Evolutionary conservation across 2,329 filamentous ascomycete species (phyloP).

Genomic region (Hypoxylon sp.): DNA sequence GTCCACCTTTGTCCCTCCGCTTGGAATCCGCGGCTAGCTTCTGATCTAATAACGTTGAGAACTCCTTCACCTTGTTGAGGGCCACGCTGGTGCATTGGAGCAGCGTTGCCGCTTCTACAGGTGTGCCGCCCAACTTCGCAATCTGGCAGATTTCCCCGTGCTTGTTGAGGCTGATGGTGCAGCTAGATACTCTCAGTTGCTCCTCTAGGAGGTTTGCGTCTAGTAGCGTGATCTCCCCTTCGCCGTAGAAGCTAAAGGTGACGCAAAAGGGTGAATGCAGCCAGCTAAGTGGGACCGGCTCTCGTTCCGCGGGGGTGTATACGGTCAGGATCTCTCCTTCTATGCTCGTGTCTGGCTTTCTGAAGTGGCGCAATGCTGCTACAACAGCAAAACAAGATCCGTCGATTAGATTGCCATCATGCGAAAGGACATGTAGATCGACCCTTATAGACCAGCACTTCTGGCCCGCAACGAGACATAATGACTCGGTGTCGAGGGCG

Average conservation of each 20-base stretch:
- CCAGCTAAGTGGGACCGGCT: constrained; percentile 90
- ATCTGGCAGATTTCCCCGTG: constrained; percentile 93
- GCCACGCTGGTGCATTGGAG: constrained; percentile 83
- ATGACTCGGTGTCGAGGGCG: constrained; percentile 93
- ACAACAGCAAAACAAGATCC: constrained; percentile 88
- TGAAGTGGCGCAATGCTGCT: constrained; percentile 90
- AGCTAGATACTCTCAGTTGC: constrained; percentile 79
- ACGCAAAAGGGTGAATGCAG: constrained; percentile 93
- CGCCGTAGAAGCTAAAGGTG: constrained; percentile 87
- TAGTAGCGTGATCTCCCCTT: constrained; percentile 78
- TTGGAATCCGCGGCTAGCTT: constrained; percentile 84
- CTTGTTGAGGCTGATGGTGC: constrained; percentile 88
- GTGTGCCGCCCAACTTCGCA: constrained; percentile 87
- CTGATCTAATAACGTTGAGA: constrained; percentile 80
- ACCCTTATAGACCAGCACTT: constrained; percentile 94
- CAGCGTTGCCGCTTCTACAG: constrained; percentile 83
- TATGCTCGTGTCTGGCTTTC: constrained; percentile 89
- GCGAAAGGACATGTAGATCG: constrained; percentile 91
- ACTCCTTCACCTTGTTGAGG: constrained; percentile 82
- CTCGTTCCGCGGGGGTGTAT: constrained; percentile 86
- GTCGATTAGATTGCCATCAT: constrained; percentile 92
- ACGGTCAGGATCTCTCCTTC: constrained; percentile 88
- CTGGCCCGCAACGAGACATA: constrained; percentile 90
- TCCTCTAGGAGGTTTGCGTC: constrained; percentile 83
- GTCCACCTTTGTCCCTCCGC: constrained; percentile 81